Conservation (phyloP, 495 filamentous ascomycete genomes). For the Letharia columbiana region DNA sequence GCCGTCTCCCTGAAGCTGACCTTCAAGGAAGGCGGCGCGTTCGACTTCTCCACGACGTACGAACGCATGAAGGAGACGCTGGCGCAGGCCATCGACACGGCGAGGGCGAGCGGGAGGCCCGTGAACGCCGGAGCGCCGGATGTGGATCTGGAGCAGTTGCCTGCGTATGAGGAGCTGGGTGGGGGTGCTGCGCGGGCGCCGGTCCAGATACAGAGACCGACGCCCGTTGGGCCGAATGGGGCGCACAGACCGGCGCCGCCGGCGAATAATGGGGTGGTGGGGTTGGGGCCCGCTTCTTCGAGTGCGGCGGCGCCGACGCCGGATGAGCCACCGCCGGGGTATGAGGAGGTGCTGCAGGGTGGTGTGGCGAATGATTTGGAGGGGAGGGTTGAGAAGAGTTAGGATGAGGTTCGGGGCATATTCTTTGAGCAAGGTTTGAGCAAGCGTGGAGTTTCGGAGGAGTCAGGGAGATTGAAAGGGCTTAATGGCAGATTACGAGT, state of each 20-base stretch:
- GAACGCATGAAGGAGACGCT: slow-evolving; percentile 78
- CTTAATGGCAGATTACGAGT: neutral
- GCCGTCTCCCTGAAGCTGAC: slow-evolving; percentile 72
- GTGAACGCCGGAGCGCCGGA: slow-evolving; percentile 40
- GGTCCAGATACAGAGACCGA: slow-evolving; percentile 31
- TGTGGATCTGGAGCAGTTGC: slow-evolving; percentile 73
- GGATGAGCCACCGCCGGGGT: slow-evolving; percentile 80
- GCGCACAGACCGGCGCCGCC: slow-evolving; percentile 19
- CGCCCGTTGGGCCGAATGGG: slow-evolving; percentile 17
- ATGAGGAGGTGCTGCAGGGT: slow-evolving; percentile 80
- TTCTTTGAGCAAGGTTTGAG: neutral
- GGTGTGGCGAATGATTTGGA: slow-evolving; percentile 60
- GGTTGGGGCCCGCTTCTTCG: neutral
- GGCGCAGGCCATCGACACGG: slow-evolving; percentile 67
- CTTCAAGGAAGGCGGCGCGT: slow-evolving; percentile 92
- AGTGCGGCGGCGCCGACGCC: slow-evolving; percentile 36
- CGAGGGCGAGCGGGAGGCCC: slow-evolving; percentile 38
- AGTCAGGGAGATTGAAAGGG: neutral
- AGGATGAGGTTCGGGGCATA: neutral
- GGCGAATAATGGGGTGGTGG: slow-evolving; percentile 16
- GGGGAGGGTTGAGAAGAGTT: slow-evolving; percentile 8
- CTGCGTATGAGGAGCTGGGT: slow-evolving; percentile 53
- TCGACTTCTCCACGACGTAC: slow-evolving; percentile 78
- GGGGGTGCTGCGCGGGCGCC: slow-evolving; percentile 20
- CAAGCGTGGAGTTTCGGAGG: slow-evolving; percentile 7